phyloP scores from a whole-genome alignment of 495 filamentous ascomycete species.

The Rhypophila decipiens region DNA sequence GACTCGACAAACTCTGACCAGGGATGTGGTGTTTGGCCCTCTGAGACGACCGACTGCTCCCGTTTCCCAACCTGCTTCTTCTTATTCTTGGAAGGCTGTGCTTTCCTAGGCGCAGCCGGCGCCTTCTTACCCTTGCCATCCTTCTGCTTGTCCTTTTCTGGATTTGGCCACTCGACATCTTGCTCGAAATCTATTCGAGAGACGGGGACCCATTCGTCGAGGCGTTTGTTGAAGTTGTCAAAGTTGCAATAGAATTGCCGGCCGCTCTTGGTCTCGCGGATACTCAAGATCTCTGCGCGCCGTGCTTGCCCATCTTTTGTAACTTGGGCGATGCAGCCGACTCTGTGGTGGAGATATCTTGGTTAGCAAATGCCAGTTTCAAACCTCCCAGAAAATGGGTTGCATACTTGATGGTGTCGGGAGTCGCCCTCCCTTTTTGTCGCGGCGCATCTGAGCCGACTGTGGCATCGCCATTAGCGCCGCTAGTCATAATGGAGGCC shows the following conservation, averaged over 20 bases:
- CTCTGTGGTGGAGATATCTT: slow-evolving; percentile 13
- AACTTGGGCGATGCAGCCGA: slow-evolving; percentile 47
- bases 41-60: slow-evolving; percentile 41
- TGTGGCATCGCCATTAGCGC: slow-evolving; percentile 34
- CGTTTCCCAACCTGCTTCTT: slow-evolving; percentile 51
- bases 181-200: slow-evolving; percentile 70
- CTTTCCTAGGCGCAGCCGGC: slow-evolving; percentile 35
- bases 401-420: slow-evolving; percentile 66
- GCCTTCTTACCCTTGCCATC: slow-evolving; percentile 44
- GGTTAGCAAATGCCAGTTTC: too few relatives aligned
- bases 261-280: slow-evolving; percentile 74
- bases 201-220: slow-evolving; percentile 91
- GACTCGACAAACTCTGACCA: slow-evolving; percentile 34
- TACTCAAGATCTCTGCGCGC: slow-evolving; percentile 88
- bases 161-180: slow-evolving; percentile 52
- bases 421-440: slow-evolving; percentile 70
- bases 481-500: slow-evolving; percentile 35
- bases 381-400: too few relatives aligned
- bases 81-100: slow-evolving; percentile 39
- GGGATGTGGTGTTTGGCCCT: slow-evolving; percentile 40
- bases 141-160: slow-evolving; percentile 51
- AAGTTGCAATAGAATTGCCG: slow-evolving; percentile 94
- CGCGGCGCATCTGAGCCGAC: slow-evolving; percentile 46
- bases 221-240: slow-evolving; percentile 98
- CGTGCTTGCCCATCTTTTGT: slow-evolving; percentile 70